Conservation (phyloP, 2,329 filamentous ascomycete genomes). For the Lasiodiplodia sp. region DNA sequence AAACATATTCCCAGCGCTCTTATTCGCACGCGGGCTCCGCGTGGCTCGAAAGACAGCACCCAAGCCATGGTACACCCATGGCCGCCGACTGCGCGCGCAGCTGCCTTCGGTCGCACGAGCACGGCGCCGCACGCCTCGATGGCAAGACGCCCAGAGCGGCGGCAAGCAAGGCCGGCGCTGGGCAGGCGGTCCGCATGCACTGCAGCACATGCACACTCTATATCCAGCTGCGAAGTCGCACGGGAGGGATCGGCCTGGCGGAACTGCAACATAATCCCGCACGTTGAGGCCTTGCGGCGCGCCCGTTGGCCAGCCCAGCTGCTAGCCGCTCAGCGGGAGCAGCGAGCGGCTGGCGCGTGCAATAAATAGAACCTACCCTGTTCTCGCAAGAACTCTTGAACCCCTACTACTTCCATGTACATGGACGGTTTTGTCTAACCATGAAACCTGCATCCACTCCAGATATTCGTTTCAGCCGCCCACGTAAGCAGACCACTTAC, state of each 20-base stretch:
- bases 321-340: conserved; percentile 13
- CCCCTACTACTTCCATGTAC: background rate
- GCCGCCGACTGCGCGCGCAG: conserved; percentile 10
- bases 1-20: conserved; percentile 25
- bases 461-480: background rate
- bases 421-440: background rate
- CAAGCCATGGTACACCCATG: conserved; percentile 19
- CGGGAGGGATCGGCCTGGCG: conserved; percentile 24
- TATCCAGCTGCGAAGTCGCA: conserved; percentile 17
- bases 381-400: background rate
- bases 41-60: conserved; percentile 27
- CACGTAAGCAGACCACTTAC: background rate
- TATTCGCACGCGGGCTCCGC: conserved; percentile 28
- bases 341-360: conserved; percentile 14
- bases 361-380: conserved; percentile 6
- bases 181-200: conserved; percentile 6
- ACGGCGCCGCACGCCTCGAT: conserved; percentile 6
- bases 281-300: conserved; percentile 12
- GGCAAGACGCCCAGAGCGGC: conserved; percentile 13
- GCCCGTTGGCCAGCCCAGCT: conserved; percentile 1
- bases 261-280: conserved; percentile 22
- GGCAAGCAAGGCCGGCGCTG: conserved; percentile 2
- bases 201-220: conserved; percentile 24
- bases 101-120: conserved; percentile 25
- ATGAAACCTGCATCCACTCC: background rate